phyloP scores from a whole-genome alignment of 352 stramenopile genomes.

The Elongisporangium senticosum region DNA sequence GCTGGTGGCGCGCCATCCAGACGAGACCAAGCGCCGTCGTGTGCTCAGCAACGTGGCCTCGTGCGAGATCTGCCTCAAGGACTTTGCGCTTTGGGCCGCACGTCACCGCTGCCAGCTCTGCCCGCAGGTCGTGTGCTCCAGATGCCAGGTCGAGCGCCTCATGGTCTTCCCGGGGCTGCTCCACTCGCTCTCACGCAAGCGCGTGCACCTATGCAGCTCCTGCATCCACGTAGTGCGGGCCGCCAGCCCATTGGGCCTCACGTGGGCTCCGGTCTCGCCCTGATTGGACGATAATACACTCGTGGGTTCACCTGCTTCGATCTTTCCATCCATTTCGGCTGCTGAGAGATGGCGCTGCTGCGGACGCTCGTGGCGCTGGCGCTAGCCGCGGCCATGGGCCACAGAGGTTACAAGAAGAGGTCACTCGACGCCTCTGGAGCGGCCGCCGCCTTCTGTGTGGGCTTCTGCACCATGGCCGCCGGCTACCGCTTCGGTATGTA shows the following conservation, averaged over 20 bases:
- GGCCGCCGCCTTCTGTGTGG: constrained; percentile 54
- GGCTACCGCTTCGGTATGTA: constrained; percentile 61
- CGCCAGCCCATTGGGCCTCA: constrained; percentile 10
- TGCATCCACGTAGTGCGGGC: constrained; percentile 11
- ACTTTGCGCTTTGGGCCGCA: constrained; percentile 7
- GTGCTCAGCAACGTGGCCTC: constrained; percentile 8
- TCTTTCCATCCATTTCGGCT: background rate
- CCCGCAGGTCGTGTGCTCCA: constrained; percentile 6
- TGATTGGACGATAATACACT: background rate
- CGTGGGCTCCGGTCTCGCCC: background rate
- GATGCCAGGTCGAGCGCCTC: constrained; percentile 12
- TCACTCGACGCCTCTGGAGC: constrained; percentile 59
- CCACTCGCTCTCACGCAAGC: constrained; percentile 9
- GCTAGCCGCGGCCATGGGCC: constrained; percentile 31
- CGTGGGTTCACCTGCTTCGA: background rate
- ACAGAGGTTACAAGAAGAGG: constrained; percentile 58
- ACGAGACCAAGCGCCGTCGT: background rate
- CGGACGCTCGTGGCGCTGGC: constrained; percentile 37
- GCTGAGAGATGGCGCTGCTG: constrained; percentile 4
- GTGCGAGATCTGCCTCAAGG: constrained; percentile 13
- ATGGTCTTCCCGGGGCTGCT: constrained; percentile 12
- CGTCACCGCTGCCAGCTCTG: constrained; percentile 12
- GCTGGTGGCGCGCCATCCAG: constrained; percentile 1
- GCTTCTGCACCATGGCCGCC: constrained; percentile 52
- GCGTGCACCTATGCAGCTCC: constrained; percentile 10